Conservation (phyloP, 495 filamentous ascomycete species). For the Xylaria longipes region DNA sequence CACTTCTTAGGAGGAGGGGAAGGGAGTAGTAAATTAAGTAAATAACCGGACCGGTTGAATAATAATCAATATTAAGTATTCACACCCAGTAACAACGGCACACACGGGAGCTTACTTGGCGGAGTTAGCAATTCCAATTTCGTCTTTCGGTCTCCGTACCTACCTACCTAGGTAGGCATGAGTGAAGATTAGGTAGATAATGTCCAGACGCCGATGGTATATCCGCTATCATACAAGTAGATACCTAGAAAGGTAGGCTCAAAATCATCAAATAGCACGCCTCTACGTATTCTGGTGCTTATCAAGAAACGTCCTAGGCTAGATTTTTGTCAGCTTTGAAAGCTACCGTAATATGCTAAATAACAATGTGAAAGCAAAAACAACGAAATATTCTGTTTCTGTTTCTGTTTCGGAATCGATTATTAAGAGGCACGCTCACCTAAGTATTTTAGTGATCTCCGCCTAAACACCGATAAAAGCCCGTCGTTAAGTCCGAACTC, state of each 20-base stretch:
- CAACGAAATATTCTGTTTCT: neutral
- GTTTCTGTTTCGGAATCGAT: neutral
- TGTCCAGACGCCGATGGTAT: neutral
- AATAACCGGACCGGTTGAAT: neutral
- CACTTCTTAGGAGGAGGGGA: neutral
- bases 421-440: neutral
- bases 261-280: neutral
- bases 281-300: neutral
- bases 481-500: neutral
- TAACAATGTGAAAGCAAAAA: neutral
- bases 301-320: neutral
- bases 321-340: neutral
- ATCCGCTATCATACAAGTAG: neutral
- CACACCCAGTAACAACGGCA: neutral
- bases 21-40: neutral
- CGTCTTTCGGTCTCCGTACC: neutral
- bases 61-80: neutral
- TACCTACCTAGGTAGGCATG: too few relatives aligned
- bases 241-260: neutral
- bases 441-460: neutral
- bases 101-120: neutral
- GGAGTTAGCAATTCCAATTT: neutral
- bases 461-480: constrained; percentile 3
- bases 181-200: neutral
- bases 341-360: neutral